A percentile compares a stretch with the other conserved stretches of the same genome.
Evolutionary conservation across 2,329 filamentous ascomycete species (phyloP).

Genomic region (Intubia oerlemansii): DNA sequence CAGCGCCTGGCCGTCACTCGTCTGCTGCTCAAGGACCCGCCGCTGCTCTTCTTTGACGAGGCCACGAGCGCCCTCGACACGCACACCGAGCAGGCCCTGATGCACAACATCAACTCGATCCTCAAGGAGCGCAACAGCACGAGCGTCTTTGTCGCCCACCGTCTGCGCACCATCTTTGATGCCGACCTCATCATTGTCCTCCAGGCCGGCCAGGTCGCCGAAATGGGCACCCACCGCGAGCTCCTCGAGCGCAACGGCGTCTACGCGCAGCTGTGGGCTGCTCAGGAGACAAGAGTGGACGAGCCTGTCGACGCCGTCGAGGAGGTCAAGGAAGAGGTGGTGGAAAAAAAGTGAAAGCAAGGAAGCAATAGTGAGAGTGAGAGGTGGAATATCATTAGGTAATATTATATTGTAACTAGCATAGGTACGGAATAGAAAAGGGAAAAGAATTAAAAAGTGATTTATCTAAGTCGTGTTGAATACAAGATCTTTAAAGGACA

Average conservation of each 20-base stretch:
- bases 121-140: slow-evolving; percentile 73
- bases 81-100: slow-evolving; percentile 73
- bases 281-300: slow-evolving; percentile 8
- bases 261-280: slow-evolving; percentile 76
- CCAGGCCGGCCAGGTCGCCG: slow-evolving; percentile 63
- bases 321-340: slow-evolving; percentile 3
- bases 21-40: slow-evolving; percentile 17
- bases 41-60: slow-evolving; percentile 16
- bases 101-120: slow-evolving; percentile 84
- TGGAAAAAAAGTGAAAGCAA: slow-evolving; percentile 2
- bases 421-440: too few species aligned
- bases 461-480: too few species aligned
- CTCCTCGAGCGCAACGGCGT: slow-evolving; percentile 59
- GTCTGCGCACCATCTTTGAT: slow-evolving; percentile 82
- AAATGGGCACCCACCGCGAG: slow-evolving; percentile 71
- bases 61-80: slow-evolving; percentile 11
- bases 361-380: slow-evolving; percentile 1
- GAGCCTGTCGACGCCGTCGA: slow-evolving; percentile 6
- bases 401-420: too few species aligned
- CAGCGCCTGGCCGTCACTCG: slow-evolving; percentile 30
- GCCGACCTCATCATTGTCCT: slow-evolving; percentile 85
- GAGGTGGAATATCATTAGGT: too few species aligned
- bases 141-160: slow-evolving; percentile 86
- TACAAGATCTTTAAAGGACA: too few species aligned
- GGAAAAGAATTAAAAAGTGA: too few species aligned